phyloP scores from a whole-genome alignment of 768 basidiomycete genomes.

The Russula sp. region DNA sequence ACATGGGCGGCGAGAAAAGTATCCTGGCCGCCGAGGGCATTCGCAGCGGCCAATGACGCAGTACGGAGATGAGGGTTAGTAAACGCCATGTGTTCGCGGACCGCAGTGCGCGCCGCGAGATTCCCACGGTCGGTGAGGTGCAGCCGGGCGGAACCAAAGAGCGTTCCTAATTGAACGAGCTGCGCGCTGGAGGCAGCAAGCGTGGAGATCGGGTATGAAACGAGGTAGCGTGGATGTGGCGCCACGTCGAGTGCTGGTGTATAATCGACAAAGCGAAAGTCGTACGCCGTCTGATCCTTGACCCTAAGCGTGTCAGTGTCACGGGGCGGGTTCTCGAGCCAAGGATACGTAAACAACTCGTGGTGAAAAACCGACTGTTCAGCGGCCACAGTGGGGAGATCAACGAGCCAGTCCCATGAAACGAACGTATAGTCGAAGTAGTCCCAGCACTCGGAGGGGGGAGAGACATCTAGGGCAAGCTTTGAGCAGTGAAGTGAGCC shows the following conservation, averaged over 20 bases:
- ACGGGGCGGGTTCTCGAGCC: conserved; percentile 43
- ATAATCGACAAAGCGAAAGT: conserved; percentile 52
- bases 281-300: conserved; percentile 52
- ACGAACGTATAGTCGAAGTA: conserved; percentile 57
- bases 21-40: conserved; percentile 34
- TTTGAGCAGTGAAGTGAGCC: conserved; percentile 48
- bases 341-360: conserved; percentile 45
- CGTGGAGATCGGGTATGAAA: conserved; percentile 39
- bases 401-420: conserved; percentile 66
- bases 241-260: conserved; percentile 19
- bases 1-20: conserved; percentile 60
- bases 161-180: conserved; percentile 63
- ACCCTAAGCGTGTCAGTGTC: conserved; percentile 41
- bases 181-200: conserved; percentile 40
- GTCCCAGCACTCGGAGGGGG: conserved; percentile 51
- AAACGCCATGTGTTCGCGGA: conserved; percentile 56
- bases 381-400: conserved; percentile 38
- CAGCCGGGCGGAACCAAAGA: conserved; percentile 72
- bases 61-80: conserved; percentile 41
- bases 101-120: conserved; percentile 37
- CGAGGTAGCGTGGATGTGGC: conserved; percentile 33
- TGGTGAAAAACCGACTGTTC: conserved; percentile 43
- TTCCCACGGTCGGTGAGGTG: conserved; percentile 41
- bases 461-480: conserved; percentile 32
- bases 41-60: conserved; percentile 37